Evolutionary conservation across 2,329 filamentous ascomycete genomes (phyloP).

Genomic region (Exophiala spinifera): DNA sequence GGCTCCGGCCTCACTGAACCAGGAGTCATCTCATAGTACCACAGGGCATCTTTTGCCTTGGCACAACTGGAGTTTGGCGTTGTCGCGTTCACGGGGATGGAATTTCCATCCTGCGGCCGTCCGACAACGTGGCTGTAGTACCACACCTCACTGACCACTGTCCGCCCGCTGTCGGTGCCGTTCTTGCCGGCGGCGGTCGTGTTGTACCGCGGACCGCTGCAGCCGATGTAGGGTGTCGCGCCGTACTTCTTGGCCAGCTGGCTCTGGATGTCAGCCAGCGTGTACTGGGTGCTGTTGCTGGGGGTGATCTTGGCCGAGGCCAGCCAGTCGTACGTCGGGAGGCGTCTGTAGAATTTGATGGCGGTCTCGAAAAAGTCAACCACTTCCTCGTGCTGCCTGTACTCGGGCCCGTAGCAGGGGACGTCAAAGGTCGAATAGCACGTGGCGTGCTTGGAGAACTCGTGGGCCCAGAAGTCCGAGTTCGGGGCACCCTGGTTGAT

Average conservation of each 20-base stretch:
- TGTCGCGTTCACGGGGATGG: slow-evolving; percentile 38
- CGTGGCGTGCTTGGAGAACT: slow-evolving; percentile 66
- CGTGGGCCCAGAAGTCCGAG: slow-evolving; percentile 62
- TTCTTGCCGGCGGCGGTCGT: slow-evolving; percentile 56
- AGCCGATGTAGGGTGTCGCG: slow-evolving; percentile 59
- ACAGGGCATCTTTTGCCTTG: slow-evolving; percentile 26
- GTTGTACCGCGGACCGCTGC: slow-evolving; percentile 60
- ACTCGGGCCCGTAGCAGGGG: slow-evolving; percentile 62
- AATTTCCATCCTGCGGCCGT: slow-evolving; percentile 52
- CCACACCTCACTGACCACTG: slow-evolving; percentile 61
- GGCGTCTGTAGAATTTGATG: slow-evolving; percentile 54
- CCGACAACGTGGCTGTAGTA: slow-evolving; percentile 54
- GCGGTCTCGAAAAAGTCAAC: slow-evolving; percentile 63
- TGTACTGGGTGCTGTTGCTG: slow-evolving; percentile 58
- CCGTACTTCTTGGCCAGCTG: slow-evolving; percentile 53
- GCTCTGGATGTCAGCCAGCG: slow-evolving; percentile 51
- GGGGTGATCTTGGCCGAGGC: slow-evolving; percentile 53
- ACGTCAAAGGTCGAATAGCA: slow-evolving; percentile 64
- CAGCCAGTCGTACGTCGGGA: slow-evolving; percentile 64
- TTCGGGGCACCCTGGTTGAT: slow-evolving; percentile 57
- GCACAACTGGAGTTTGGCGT: slow-evolving; percentile 27
- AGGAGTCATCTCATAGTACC: slow-evolving; percentile 27
- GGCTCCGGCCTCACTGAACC: slow-evolving; percentile 13
- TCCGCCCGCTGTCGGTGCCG: slow-evolving; percentile 55
- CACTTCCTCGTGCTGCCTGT: slow-evolving; percentile 57